Base-by-base conservation (phyloP, 768 basidiomycete species). In the Calocybe indica region DNA sequence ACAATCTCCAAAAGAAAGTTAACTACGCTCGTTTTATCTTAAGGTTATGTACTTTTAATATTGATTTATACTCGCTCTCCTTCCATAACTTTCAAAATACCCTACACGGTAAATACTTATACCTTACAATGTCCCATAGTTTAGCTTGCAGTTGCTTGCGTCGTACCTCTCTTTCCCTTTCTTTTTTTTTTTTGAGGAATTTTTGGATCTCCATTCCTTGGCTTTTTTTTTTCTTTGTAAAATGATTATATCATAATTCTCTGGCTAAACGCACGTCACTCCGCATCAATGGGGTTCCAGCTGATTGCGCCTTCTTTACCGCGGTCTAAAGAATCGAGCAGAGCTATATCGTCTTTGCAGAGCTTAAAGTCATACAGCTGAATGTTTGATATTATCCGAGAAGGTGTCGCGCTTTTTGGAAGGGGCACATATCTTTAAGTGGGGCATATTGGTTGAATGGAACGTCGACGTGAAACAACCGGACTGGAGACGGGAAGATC, bases 211-310 rank as follows among this genome's bases (percentile, higher is more conserved):
- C 22, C 22, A 22, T 22, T 22, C 22, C 22, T 22, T 22, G 4
- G 22, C 22, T 22, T 22, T 1, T 22, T 22, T 22, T 22, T 22
- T 1, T 22, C 4, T 22, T 22, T 22, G 22, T 22, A 22, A 22
- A 22, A 22, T 22, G 4, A 22, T 22, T 22, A 1, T 22, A 22
- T 4, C 22, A 22, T 22, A 22, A 22, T 22, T 22, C 22, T 22
- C 22, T 22, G 22, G 22, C 22, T 37, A 38, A 35, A 13, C n/a
- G 13, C 37, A 45, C 22, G 51, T 68, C 55, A 78, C 31, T 68
- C 62, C 12, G 62, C 72, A 54, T 87, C 73, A 30, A 92, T 77
- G 5, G 91, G 90, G 58, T 95, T 91, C 93, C 92, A 95, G 51
- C 78, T 83, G 38, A 88, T 66, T 0, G 85, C 80, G 2, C 92